Base-by-base conservation (phyloP, 2,329 filamentous ascomycete species). In the Aspergillus sp. region DNA sequence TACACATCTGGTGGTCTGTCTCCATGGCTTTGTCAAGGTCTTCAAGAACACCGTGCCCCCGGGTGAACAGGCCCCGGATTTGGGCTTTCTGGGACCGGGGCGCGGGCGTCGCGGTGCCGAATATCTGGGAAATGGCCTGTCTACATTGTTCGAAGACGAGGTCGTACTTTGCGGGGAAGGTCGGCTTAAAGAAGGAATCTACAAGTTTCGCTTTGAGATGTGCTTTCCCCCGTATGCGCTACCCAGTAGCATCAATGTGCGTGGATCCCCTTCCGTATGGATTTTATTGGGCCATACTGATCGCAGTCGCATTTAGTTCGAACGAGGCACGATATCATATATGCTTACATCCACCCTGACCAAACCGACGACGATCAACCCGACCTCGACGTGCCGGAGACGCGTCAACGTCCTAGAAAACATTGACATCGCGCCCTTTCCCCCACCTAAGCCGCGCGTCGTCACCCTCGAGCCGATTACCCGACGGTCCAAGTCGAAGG, bases 171-270 rank as follows among this genome's bases (percentile, higher is more conserved):
- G 86, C 69, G 86, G 86, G 11, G 86, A 88, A 62, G 86, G 86
- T 8, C 82, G 86, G 63, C 77, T 89, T 48, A 83, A 82, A 60
- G 84, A 87, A 70, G 85, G 86, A n/a, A 80, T 84, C 38, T 89
- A 88, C 71, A 84, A 87, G 67, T 89, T 89, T 71, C 83, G 85
- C 55, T 89, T 88, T 65, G 84, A 88, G 68, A 78, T 88, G 66
- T 78, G 82, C 50, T 86, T 89, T 64, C 86, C 86, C 2, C 79
- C 82, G 42, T 82, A 83, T 66, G 80, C 81, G 49, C 73, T 88
- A 60, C 86, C 86, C n/a, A 96, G 91, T 77, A 97, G 94, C 75
- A 94, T 99, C 71, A 93, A 96, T 78, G 94, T 97, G 84, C 72
- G 90, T 82, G 41, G 39, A 19, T 8, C 27, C 27, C 27, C 27